These are phyloP conservation scores for Aspergillus ochraceoroseus DNA, from an alignment of 2,329 filamentous ascomycete genomes.

Conservation along the genomic window DNA sequence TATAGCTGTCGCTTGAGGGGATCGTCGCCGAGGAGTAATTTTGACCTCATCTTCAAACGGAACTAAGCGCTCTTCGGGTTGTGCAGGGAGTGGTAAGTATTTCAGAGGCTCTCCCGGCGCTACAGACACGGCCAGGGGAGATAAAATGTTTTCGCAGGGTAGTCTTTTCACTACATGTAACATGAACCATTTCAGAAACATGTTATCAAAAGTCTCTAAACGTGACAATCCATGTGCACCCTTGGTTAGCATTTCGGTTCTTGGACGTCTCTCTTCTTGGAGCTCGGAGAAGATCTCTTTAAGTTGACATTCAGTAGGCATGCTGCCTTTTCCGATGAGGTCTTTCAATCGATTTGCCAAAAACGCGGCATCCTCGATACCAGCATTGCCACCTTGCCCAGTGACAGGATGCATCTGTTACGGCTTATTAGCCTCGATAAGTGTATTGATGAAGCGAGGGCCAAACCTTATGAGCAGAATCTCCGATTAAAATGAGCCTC, in stretches of 20 bases:
- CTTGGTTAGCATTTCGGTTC: background rate
- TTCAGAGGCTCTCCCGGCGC: background rate
- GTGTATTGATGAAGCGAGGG: too few relatives aligned
- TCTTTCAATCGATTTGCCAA: slow-evolving; percentile 16
- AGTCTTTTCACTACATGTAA: background rate
- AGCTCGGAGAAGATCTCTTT: background rate
- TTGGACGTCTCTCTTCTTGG: background rate
- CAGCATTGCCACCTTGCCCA: slow-evolving; percentile 21
- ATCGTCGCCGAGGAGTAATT: background rate
- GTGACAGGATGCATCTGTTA: slow-evolving; percentile 17
- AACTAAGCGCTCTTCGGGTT: background rate
- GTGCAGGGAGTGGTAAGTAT: slow-evolving; percentile 1
- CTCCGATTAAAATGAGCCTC: slow-evolving; percentile 41
- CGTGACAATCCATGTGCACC: background rate
- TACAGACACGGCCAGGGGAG: background rate
- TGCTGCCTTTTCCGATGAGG: background rate
- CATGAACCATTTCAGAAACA: background rate
- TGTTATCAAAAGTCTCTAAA: slow-evolving; percentile 1
- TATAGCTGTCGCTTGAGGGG: background rate
- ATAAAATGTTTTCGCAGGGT: background rate
- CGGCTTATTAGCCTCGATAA: too few relatives aligned
- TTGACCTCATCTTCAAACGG: slow-evolving; percentile 5
- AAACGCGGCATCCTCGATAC: slow-evolving; percentile 17
- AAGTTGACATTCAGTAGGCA: slow-evolving; percentile 1
- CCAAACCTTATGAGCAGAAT: slow-evolving; percentile 45